These are phyloP conservation scores for Suillus subluteus DNA, from an alignment of 768 basidiomycete species.

Conservation along the genomic window DNA sequence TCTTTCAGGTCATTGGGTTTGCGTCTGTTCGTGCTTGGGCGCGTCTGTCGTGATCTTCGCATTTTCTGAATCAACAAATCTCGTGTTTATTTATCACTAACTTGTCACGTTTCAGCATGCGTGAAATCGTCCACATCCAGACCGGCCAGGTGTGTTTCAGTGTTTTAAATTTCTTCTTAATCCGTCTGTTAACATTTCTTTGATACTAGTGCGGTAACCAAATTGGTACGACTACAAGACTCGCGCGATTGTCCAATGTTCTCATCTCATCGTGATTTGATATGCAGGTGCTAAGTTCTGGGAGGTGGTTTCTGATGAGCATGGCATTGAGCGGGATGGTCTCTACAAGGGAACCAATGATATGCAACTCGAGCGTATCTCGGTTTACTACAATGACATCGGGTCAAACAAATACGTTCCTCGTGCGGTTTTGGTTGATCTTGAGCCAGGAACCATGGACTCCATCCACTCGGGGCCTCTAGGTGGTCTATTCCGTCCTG, in stretches of 20 bases:
- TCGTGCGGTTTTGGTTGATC: slow-evolving; percentile 94
- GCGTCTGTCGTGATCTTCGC: slow-evolving; percentile 29
- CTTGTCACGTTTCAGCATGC: slow-evolving; percentile 66
- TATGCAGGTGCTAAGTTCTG: slow-evolving; percentile 87
- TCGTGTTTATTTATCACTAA: slow-evolving; percentile 25
- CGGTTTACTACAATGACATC: slow-evolving; percentile 98
- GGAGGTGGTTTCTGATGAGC: slow-evolving; percentile 98
- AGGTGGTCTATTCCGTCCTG: slow-evolving; percentile 92
- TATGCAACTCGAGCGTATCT: slow-evolving; percentile 96
- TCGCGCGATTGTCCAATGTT: slow-evolving; percentile 24
- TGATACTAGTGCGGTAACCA: slow-evolving; percentile 92
- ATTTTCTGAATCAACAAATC: slow-evolving; percentile 25
- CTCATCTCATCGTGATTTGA: slow-evolving; percentile 22
- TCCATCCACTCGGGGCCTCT: slow-evolving; percentile 89
- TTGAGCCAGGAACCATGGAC: slow-evolving; percentile 98
- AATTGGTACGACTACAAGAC: slow-evolving; percentile 67
- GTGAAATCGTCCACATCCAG: slow-evolving; percentile 99
- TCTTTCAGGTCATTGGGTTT: slow-evolving; percentile 4
- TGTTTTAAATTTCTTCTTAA: slow-evolving; percentile 5
- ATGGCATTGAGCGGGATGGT: slow-evolving; percentile 94
- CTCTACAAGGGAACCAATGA: slow-evolving; percentile 92
- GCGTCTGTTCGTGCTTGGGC: slow-evolving; percentile 27
- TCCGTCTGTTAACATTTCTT: slow-evolving; percentile 32
- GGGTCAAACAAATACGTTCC: slow-evolving; percentile 97
- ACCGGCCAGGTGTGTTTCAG: slow-evolving; percentile 83